These are phyloP conservation scores for Chlorociboria aeruginascens DNA, from an alignment of 495 filamentous ascomycete species.

Conservation along the genomic window DNA sequence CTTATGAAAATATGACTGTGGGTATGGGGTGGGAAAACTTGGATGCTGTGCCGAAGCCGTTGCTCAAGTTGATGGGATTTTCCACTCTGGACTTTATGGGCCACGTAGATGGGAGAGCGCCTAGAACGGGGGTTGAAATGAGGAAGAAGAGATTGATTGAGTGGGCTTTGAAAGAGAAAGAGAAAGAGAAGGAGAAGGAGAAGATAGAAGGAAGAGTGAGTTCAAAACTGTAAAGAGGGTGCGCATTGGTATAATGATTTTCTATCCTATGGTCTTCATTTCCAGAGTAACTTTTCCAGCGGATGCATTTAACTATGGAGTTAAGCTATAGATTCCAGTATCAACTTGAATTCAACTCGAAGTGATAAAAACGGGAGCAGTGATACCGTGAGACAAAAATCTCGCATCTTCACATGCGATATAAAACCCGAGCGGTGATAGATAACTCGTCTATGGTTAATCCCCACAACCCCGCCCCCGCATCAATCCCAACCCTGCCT, in stretches of 20 bases:
- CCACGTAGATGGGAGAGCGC: conserved; percentile 16
- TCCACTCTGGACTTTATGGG: conserved; percentile 19
- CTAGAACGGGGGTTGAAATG: conserved; percentile 16
- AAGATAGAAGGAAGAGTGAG: not conserved
- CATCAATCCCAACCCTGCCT: no score
- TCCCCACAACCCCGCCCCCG: no score
- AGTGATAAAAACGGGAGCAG: no score
- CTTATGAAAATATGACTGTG: conserved; percentile 22
- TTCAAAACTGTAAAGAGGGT: conserved; percentile 14
- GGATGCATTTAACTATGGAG: no score
- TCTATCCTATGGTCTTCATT: no score
- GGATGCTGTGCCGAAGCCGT: conserved; percentile 14
- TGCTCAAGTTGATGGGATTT: conserved; percentile 16
- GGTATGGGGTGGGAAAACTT: conserved; percentile 20
- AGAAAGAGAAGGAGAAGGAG: conserved; percentile 5
- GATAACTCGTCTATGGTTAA: no score
- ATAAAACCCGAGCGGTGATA: no score
- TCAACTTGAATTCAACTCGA: no score
- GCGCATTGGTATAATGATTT: not conserved
- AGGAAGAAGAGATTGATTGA: conserved; percentile 20
- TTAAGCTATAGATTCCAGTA: no score
- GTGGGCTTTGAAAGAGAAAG: conserved; percentile 12
- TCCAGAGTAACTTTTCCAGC: no score
- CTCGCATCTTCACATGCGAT: no score
- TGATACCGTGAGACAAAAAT: no score